Evolutionary conservation across 2,329 filamentous ascomycete species (phyloP).

Genomic region (Cladosporium sp.): DNA sequence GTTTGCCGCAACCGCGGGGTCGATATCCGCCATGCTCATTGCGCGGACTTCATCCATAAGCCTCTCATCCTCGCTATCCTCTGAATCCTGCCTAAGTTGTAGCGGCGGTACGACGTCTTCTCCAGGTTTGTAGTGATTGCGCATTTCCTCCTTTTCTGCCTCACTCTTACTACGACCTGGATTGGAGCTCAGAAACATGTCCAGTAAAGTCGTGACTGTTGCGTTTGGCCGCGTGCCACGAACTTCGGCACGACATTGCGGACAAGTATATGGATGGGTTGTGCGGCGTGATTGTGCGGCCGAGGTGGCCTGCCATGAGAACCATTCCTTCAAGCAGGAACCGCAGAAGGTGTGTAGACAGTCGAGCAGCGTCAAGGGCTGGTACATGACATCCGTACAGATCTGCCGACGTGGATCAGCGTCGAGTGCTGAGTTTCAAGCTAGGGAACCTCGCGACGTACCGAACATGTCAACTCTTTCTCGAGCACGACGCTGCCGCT

Average conservation of each 20-base stretch:
- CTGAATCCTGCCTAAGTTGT: conserved; percentile 50
- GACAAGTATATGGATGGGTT: conserved; percentile 71
- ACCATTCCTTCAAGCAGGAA: conserved; percentile 94
- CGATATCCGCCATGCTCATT: conserved; percentile 66
- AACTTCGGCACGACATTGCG: conserved; percentile 81
- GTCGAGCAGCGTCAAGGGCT: conserved; percentile 37
- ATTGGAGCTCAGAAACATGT: conserved; percentile 79
- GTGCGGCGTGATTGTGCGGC: conserved; percentile 46
- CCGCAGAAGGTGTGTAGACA: conserved; percentile 74
- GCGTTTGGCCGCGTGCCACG: conserved; percentile 87
- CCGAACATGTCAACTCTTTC: conserved; percentile 91
- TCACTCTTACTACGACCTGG: conserved; percentile 66
- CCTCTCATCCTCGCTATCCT: conserved; percentile 56
- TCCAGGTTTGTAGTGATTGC: conserved; percentile 70
- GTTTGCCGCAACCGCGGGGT: conserved; percentile 18
- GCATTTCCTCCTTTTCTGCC: conserved; percentile 72
- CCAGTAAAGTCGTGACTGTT: conserved; percentile 79
- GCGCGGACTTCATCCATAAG: conserved; percentile 67
- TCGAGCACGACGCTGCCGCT: conserved; percentile 59
- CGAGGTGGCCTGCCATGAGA: conserved; percentile 67
- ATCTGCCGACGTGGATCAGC: conserved; percentile 56
- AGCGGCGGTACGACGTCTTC: conserved; percentile 71
- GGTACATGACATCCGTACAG: conserved; percentile 68
- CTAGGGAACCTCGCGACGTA: conserved; percentile 47
- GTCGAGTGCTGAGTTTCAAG: not conserved